Evolutionary conservation across 345 rosid species (phyloP), one percentile per base, ranked within the genome.

Genomic region (Crucihimalaya himalaica): DNA sequence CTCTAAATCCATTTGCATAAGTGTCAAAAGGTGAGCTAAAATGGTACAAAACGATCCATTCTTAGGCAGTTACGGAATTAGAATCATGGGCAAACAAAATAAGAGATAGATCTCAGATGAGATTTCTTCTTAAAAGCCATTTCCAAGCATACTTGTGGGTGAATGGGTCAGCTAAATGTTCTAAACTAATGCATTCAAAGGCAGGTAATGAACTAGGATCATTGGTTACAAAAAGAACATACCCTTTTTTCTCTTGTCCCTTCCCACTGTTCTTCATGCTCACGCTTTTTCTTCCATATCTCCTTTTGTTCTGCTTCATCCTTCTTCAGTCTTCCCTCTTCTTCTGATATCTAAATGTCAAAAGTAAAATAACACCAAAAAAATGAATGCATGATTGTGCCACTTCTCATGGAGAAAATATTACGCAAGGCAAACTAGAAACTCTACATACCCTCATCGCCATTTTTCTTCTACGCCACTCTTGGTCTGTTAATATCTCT

Each of bases 231-330:
- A 14, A 15, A 47, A 52, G 70, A 73, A 81, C 86, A 51, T 68
- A 92, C 99, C 89, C 97, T 81, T 52, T 95, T 68, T 79, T 95
- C 98, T 84, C 98, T 88, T 4, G 96, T 92, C 80, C 97, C 98
- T 87, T 95, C 99, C 99, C 98, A 95, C 78, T 95, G 98, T 80
- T 89, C 99, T 78, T 92, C 99, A 37, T 95, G 98, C 69, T 95
- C 97, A 47, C 99, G 93, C 83, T 95, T 92, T 78, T 90, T 90
- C 83, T 95, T 95, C 98, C 98, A 86, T 82, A 83, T 77, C 83
- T 95, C 99, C 78, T 88, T 95, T 83, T 87, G 88, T 78, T 95
- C 99, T 81, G 85, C 97, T 81, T 95, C 98, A 77, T 95, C 99
- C 80, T 90, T 95, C 86, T 95, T 95, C 78, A 95, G 69, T 79